Base-by-base conservation (phyloP, 2,329 filamentous ascomycete species). In the Fusarium aywerte region DNA sequence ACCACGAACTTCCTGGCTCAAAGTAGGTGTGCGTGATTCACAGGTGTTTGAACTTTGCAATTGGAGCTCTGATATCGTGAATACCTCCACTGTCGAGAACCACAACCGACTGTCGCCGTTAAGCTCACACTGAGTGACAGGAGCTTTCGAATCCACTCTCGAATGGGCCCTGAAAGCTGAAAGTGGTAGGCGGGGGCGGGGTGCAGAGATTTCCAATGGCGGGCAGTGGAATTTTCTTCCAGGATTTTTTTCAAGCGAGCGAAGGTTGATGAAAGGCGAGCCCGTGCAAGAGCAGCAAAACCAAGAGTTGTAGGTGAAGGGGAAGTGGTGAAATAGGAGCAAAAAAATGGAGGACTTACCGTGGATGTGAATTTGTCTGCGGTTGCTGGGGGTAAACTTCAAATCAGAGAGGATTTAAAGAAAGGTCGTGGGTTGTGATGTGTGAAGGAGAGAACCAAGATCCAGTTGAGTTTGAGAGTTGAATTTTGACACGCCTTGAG, bases 171-270 rank as follows among this genome's bases (percentile, higher is more conserved):
- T 48, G 49, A 52, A 54, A 59, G 58, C 70, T 69, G 65, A 60
- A 71, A 70, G 55, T 57, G 64, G 71, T 68, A 70, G 72, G 72
- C 72, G 72, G 72, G 72, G 72, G 72, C 72, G 72, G 72, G 72
- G 72, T 74, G 72, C 71, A 74, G 72, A 74, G 72, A 74, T 74
- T 74, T 71, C 66, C 65, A 49, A 49, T 49, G 32, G 45, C 45
- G 45, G 45, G 32, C 53, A 69, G 47, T 38, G 45, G 32, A 49
- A 55, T 68, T 70, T 63, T 61, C 59, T 53, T 49, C 59, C 47
- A 56, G 53, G 45, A 44, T 64, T 59, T 68, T 62, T 64, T 70
- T 35, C 44, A 40, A 29, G 33, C 35, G 32, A 59, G 66, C 62
- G 39, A 55, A 48, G 18, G 52, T 60, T 50, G 42, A 50, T 50